Conservation (phyloP, 257 asterid genomes). For the Nemophila menziesii region DNA sequence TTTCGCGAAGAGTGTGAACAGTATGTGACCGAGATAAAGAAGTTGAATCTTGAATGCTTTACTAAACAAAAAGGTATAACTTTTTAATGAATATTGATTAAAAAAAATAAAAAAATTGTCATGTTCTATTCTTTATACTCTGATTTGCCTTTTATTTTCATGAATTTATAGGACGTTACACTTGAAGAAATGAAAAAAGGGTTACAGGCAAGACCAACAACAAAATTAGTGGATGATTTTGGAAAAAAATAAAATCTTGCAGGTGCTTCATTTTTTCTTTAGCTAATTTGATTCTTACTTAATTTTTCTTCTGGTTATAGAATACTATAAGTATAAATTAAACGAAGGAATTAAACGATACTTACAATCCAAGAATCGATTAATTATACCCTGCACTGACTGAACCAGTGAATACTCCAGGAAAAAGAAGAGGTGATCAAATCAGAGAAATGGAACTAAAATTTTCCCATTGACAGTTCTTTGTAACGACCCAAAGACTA, state of each 20-base stretch:
- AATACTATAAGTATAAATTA: too few species aligned
- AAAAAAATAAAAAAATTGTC: background rate
- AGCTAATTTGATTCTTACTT: slow-evolving; percentile 6
- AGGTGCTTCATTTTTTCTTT: slow-evolving; percentile 35
- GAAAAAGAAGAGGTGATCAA: slow-evolving; percentile 77
- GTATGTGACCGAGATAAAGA: slow-evolving; percentile 79
- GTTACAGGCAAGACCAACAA: slow-evolving; percentile 85
- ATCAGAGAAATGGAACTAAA: slow-evolving; percentile 82
- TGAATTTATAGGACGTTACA: slow-evolving; percentile 48
- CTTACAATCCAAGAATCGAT: too few species aligned
- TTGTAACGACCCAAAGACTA: slow-evolving; percentile 66
- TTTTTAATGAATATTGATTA: background rate
- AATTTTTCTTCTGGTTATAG: slow-evolving; percentile 6
- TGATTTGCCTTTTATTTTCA: slow-evolving; percentile 6
- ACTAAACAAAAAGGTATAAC: slow-evolving; percentile 75
- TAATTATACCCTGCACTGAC: slow-evolving; percentile 74
- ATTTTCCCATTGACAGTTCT: slow-evolving; percentile 47
- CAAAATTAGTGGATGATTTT: slow-evolving; percentile 78
- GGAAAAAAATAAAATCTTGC: slow-evolving; percentile 88
- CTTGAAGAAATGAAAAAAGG: slow-evolving; percentile 73
- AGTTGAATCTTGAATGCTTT: slow-evolving; percentile 52
- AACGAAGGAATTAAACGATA: too few species aligned
- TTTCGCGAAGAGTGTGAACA: slow-evolving; percentile 73
- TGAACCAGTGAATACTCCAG: slow-evolving; percentile 58
- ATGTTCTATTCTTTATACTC: background rate